These are phyloP conservation scores for Salisapilia sapeloensis DNA, from an alignment of 352 stramenopile species.

Conservation along the genomic window DNA sequence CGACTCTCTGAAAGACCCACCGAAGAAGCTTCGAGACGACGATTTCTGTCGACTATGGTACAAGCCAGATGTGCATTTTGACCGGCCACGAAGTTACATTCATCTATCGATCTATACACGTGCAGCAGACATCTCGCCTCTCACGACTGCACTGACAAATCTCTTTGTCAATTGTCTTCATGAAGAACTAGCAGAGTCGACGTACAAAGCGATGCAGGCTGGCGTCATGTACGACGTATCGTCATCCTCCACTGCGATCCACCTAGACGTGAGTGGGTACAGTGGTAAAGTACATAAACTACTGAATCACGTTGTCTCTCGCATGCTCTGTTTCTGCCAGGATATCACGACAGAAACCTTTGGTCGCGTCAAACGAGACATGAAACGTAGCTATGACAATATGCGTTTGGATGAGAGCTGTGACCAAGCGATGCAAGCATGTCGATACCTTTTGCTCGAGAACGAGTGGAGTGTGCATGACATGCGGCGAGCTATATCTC, in stretches of 20 bases:
- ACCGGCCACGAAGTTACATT: slow-evolving; percentile 55
- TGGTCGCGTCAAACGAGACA: slow-evolving; percentile 17
- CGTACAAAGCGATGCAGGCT: slow-evolving; percentile 10
- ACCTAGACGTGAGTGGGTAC: slow-evolving; percentile 24
- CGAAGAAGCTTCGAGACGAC: slow-evolving; percentile 8
- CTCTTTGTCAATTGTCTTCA: slow-evolving; percentile 16
- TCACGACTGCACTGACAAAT: slow-evolving; percentile 13
- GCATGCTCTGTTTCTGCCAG: slow-evolving; percentile 11
- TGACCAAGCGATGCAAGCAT: slow-evolving; percentile 17
- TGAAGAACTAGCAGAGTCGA: slow-evolving; percentile 23
- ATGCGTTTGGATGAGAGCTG: slow-evolving; percentile 26
- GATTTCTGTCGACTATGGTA: slow-evolving; percentile 14
- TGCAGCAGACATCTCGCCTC: slow-evolving; percentile 11
- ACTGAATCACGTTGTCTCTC: slow-evolving; percentile 16
- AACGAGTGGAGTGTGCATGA: slow-evolving; percentile 15
- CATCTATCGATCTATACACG: slow-evolving; percentile 19
- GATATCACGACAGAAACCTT: slow-evolving; percentile 17
- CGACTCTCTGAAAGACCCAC: background rate
- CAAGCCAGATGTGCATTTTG: slow-evolving; percentile 34
- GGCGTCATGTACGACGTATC: slow-evolving; percentile 15
- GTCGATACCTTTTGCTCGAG: slow-evolving; percentile 13
- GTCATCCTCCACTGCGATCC: slow-evolving; percentile 16
- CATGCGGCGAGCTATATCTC: slow-evolving; percentile 12
- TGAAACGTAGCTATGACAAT: slow-evolving; percentile 29
- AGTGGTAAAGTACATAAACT: slow-evolving; percentile 21